Conservation (phyloP, 139 green algal genomes). For the Deuterostichococcus epilithicus region DNA sequence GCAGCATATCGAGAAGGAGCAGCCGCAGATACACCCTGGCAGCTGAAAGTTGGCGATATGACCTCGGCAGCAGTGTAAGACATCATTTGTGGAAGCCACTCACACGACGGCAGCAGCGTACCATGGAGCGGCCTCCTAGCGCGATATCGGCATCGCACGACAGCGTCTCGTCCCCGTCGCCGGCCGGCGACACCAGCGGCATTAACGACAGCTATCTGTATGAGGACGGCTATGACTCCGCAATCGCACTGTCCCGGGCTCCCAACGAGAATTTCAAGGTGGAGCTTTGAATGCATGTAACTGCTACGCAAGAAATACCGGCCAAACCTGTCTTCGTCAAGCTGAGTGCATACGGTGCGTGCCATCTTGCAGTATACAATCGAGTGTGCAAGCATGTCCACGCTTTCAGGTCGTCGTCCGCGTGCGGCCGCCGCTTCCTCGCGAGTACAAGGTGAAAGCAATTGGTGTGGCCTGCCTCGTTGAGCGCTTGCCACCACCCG, state of each 20-base stretch:
- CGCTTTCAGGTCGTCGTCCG: constrained; percentile 76
- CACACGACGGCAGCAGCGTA: too few relatives aligned
- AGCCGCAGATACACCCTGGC: too few relatives aligned
- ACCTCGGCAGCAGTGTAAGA: too few relatives aligned
- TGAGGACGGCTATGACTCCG: background rate
- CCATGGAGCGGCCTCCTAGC: background rate
- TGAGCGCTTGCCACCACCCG: too few relatives aligned
- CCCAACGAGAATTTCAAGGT: background rate
- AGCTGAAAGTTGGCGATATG: too few relatives aligned
- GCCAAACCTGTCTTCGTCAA: too few relatives aligned
- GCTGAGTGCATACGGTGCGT: too few relatives aligned
- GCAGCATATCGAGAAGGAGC: too few relatives aligned
- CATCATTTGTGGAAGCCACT: too few relatives aligned
- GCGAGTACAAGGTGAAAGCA: constrained; percentile 51
- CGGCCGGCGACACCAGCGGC: background rate
- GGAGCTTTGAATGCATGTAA: background rate
- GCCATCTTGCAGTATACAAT: too few relatives aligned
- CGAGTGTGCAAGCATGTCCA: background rate
- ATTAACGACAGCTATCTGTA: background rate
- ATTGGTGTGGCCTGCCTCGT: too few relatives aligned
- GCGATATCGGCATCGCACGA: background rate
- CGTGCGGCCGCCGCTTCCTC: constrained; percentile 72
- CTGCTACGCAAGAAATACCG: too few relatives aligned
- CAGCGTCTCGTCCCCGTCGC: background rate
- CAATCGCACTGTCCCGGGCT: background rate